These are phyloP conservation scores for Pythium inflatum DNA, from an alignment of 352 stramenopile genomes.

Conservation along the genomic window DNA sequence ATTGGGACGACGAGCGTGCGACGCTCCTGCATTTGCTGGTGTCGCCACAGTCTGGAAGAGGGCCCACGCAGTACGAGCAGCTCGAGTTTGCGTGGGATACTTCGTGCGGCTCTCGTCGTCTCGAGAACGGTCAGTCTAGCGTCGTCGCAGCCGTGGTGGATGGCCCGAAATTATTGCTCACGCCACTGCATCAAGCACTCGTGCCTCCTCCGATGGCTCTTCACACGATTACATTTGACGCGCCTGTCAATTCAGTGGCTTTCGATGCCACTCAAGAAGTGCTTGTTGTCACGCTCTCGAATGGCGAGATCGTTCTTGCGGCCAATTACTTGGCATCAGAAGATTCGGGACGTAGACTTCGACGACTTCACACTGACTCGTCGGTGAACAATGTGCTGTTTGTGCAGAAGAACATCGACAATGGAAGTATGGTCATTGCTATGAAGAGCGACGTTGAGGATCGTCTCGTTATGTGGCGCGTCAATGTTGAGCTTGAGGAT, in stretches of 20 bases:
- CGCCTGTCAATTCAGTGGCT: slow-evolving; percentile 52
- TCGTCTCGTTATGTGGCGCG: slow-evolving; percentile 16
- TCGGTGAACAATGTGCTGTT: slow-evolving; percentile 17
- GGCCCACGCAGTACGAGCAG: slow-evolving; percentile 35
- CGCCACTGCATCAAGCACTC: slow-evolving; percentile 62
- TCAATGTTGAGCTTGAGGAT: neutral
- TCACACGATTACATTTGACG: slow-evolving; percentile 43
- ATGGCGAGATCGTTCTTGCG: slow-evolving; percentile 47
- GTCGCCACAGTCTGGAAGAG: too few relatives aligned
- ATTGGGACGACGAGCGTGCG: slow-evolving; percentile 63
- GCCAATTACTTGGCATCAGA: slow-evolving; percentile 42
- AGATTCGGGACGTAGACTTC: neutral
- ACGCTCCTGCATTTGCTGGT: slow-evolving; percentile 47
- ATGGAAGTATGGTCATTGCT: neutral
- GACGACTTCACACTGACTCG: slow-evolving; percentile 1
- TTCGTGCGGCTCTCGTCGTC: slow-evolving; percentile 26
- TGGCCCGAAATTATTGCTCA: slow-evolving; percentile 63
- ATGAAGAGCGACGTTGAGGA: slow-evolving; percentile 20
- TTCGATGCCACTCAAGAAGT: slow-evolving; percentile 55
- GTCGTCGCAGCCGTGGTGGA: slow-evolving; percentile 66
- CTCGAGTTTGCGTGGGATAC: slow-evolving; percentile 64
- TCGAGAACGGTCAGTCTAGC: slow-evolving; percentile 29
- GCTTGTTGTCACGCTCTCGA: slow-evolving; percentile 48
- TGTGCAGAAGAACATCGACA: neutral
- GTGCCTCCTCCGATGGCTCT: slow-evolving; percentile 73